Percentiles rank a stretch among this genome's conserved stretches.
These are phyloP conservation scores for Aspergillus steynii DNA, from an alignment of 495 filamentous ascomycete species.

Conservation along the genomic window DNA sequence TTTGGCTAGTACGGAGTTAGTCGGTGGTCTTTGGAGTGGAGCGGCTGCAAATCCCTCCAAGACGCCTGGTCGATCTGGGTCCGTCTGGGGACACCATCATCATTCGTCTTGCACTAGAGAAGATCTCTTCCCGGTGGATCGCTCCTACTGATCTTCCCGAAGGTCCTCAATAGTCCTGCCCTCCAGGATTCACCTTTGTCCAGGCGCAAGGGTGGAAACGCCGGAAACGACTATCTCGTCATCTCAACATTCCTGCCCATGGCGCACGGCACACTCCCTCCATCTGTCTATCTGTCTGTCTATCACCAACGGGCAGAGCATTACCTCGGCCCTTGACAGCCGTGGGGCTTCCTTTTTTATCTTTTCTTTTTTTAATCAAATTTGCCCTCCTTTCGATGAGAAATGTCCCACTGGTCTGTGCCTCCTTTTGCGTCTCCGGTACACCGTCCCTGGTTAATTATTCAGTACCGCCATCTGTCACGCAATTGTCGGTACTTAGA, in stretches of 20 bases:
- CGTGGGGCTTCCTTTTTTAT: neutral
- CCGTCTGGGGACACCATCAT: constrained; percentile 4
- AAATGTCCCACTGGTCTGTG: neutral
- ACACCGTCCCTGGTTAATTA: too few species aligned
- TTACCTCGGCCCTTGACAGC: neutral
- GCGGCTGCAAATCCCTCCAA: constrained; percentile 3
- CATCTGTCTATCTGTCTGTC: neutral
- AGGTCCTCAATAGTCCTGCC: constrained; percentile 13
- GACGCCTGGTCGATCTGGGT: constrained; percentile 13
- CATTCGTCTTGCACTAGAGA: neutral
- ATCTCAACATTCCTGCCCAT: neutral
- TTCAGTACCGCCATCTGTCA: neutral
- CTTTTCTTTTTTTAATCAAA: neutral
- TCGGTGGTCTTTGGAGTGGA: constrained; percentile 1
- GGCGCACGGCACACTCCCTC: neutral
- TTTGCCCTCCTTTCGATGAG: neutral
- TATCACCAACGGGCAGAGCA: neutral
- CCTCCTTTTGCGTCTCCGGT: neutral
- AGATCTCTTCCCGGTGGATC: constrained; percentile 12
- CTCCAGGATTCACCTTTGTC: constrained; percentile 7
- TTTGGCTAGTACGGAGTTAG: neutral
- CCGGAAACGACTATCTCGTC: neutral
- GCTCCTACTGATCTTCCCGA: constrained; percentile 11
- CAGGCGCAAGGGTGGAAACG: neutral
- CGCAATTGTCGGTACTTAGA: neutral